Evolutionary conservation across 345 rosid species (phyloP).

Genomic region (Euphorbia tirucalli): DNA sequence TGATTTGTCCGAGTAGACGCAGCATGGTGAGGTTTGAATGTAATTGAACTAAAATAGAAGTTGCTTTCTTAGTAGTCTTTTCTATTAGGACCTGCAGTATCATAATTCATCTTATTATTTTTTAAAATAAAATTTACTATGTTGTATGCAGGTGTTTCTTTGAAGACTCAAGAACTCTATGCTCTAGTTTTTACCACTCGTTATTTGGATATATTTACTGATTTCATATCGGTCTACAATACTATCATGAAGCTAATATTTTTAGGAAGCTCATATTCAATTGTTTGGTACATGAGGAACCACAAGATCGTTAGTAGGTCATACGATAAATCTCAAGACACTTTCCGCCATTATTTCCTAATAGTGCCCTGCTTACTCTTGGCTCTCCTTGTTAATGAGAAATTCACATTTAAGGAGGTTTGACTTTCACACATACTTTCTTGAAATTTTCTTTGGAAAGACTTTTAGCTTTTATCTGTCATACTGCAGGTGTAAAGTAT

Average conservation of each 20-base stretch:
- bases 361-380: slow-evolving; percentile 60
- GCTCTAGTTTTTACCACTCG: slow-evolving; percentile 66
- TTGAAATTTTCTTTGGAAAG: not conserved
- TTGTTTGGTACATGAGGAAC: slow-evolving; percentile 78
- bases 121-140: not conserved
- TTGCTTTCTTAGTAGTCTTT: not conserved
- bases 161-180: slow-evolving; percentile 90
- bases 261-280: slow-evolving; percentile 73
- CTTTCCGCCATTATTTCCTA: slow-evolving; percentile 55
- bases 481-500: not conserved
- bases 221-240: slow-evolving; percentile 64
- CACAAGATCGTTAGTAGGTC: slow-evolving; percentile 72
- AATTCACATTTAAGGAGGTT: slow-evolving; percentile 66
- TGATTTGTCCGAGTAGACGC: not conserved
- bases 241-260: slow-evolving; percentile 77
- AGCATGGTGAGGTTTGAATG: not conserved
- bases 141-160: slow-evolving; percentile 56
- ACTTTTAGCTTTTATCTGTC: not conserved
- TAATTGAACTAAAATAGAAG: too few species aligned
- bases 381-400: slow-evolving; percentile 65
- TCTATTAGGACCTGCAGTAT: not conserved
- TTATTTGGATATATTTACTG: slow-evolving; percentile 77
- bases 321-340: slow-evolving; percentile 61
- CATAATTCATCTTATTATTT: not conserved
- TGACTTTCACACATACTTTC: not conserved